Conservation (phyloP, 805 yeast genomes). For the Dipodascus geniculatus region DNA sequence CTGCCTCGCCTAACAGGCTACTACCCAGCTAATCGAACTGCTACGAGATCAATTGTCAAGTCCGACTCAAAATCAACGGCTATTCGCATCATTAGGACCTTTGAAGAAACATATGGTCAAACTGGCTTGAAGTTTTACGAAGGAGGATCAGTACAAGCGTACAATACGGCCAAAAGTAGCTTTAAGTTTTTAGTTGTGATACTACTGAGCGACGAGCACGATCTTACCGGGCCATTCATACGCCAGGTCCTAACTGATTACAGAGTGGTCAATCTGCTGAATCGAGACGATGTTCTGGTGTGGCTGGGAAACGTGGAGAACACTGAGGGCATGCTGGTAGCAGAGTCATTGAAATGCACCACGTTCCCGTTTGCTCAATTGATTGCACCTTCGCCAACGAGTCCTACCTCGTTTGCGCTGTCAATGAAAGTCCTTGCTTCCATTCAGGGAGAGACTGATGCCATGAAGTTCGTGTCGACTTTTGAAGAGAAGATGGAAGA, state of each 20-base stretch:
- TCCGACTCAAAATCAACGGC: slow-evolving; percentile 44
- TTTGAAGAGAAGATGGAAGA: slow-evolving; percentile 38
- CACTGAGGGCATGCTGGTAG: slow-evolving; percentile 75
- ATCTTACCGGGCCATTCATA: slow-evolving; percentile 43
- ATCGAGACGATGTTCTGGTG: slow-evolving; percentile 42
- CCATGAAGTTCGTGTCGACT: slow-evolving; percentile 32
- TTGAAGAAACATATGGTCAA: slow-evolving; percentile 35
- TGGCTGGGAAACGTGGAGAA: slow-evolving; percentile 88
- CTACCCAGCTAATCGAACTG: slow-evolving; percentile 29
- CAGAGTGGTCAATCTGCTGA: slow-evolving; percentile 34
- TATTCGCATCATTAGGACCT: slow-evolving; percentile 36
- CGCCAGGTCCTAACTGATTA: slow-evolving; percentile 39
- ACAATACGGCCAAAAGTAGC: slow-evolving; percentile 55
- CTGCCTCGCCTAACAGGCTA: slow-evolving; percentile 27
- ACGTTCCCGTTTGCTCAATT: slow-evolving; percentile 76
- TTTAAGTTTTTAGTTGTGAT: slow-evolving; percentile 65
- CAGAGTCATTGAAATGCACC: slow-evolving; percentile 59
- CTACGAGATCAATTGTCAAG: slow-evolving; percentile 25
- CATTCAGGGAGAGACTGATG: slow-evolving; percentile 41
- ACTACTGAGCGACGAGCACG: slow-evolving; percentile 62
- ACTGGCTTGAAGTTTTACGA: slow-evolving; percentile 35
- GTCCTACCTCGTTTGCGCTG: slow-evolving; percentile 29
- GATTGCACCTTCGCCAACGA: slow-evolving; percentile 41
- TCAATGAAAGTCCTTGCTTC: slow-evolving; percentile 49
- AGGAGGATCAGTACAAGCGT: slow-evolving; percentile 73